Evolutionary conservation across 441 rosid species (phyloP).

Genomic region (Pelargonium citronellum): DNA sequence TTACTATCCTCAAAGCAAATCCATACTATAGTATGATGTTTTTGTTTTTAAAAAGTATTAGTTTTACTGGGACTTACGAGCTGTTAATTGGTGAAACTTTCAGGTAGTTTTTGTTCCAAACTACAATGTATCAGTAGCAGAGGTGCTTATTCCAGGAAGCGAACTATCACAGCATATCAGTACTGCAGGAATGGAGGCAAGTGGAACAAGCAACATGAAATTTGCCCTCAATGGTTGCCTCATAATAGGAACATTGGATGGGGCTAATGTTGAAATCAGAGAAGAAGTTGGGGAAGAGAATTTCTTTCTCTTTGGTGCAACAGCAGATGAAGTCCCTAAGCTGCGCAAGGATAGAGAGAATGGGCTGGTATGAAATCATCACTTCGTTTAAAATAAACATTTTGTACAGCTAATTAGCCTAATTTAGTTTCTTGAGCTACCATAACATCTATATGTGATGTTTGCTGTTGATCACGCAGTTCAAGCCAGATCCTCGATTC

Average conservation of each 20-base stretch:
- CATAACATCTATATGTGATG: slow-evolving; percentile 2
- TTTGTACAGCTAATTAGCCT: not conserved
- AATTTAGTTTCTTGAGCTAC: not conserved
- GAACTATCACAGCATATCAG: slow-evolving; percentile 98
- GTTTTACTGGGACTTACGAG: not conserved
- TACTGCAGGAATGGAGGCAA: slow-evolving; percentile 99
- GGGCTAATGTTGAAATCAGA: slow-evolving; percentile 92
- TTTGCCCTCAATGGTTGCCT: slow-evolving; percentile 93
- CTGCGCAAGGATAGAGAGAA: slow-evolving; percentile 80
- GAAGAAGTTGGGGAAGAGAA: slow-evolving; percentile 92
- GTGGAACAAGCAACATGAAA: slow-evolving; percentile 99
- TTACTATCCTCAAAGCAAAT: not conserved
- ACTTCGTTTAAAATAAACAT: not conserved
- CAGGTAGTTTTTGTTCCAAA: slow-evolving; percentile 91
- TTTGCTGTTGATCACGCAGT: slow-evolving; percentile 41
- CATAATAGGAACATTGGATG: slow-evolving; percentile 89
- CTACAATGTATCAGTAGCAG: slow-evolving; percentile 95
- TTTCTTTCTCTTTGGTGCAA: slow-evolving; percentile 89
- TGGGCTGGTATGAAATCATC: slow-evolving; percentile 51
- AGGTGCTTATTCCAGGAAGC: slow-evolving; percentile 89
- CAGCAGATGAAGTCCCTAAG: slow-evolving; percentile 70
- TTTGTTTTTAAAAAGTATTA: not conserved
- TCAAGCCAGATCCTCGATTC: slow-evolving; percentile 69
- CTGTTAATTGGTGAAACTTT: slow-evolving; percentile 6
- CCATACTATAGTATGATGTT: not conserved